Evolutionary conservation across 768 basidiomycete genomes (phyloP).

Genomic region (Pleurotus djamor): DNA sequence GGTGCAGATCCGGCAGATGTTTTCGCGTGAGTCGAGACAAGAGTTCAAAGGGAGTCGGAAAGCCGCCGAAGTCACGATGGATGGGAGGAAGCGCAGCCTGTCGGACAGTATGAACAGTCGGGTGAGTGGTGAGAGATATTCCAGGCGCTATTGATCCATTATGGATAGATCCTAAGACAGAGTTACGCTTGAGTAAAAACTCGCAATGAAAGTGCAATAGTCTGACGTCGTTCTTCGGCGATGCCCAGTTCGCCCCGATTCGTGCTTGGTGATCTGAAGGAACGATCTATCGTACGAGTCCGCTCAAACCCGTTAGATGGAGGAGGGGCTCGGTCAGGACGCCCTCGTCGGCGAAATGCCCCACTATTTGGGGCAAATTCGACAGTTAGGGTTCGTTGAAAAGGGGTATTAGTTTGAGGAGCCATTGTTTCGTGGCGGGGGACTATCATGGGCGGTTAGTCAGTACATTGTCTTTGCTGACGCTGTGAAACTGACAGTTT

Average conservation of each 20-base stretch:
- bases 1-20: conserved; percentile 63
- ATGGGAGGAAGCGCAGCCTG: conserved; percentile 22
- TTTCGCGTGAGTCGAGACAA: conserved; percentile 44
- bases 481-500: conserved; percentile 21
- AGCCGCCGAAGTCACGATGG: conserved; percentile 64
- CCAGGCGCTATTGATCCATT: conserved; percentile 14
- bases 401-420: not conserved
- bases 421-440: conserved; percentile 4
- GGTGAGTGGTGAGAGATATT: conserved; percentile 15
- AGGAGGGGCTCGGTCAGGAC: conserved; percentile 14
- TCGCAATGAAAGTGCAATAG: not conserved
- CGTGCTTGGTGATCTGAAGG: conserved; percentile 7
- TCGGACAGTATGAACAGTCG: conserved; percentile 16
- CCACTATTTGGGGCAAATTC: conserved; percentile 44
- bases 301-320: conserved; percentile 3
- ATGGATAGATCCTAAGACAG: conserved; percentile 17
- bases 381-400: conserved; percentile 39
- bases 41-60: conserved; percentile 67
- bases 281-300: not conserved
- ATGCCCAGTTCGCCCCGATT: conserved; percentile 1
- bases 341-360: conserved; percentile 19
- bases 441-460: not conserved
- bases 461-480: not conserved
- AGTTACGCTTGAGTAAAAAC: not conserved
- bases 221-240: conserved; percentile 16